Percentiles rank a stretch among this genome's conserved stretches.
Evolutionary conservation across 2,329 filamentous ascomycete species (phyloP).

Genomic region (Cercospora sp.): DNA sequence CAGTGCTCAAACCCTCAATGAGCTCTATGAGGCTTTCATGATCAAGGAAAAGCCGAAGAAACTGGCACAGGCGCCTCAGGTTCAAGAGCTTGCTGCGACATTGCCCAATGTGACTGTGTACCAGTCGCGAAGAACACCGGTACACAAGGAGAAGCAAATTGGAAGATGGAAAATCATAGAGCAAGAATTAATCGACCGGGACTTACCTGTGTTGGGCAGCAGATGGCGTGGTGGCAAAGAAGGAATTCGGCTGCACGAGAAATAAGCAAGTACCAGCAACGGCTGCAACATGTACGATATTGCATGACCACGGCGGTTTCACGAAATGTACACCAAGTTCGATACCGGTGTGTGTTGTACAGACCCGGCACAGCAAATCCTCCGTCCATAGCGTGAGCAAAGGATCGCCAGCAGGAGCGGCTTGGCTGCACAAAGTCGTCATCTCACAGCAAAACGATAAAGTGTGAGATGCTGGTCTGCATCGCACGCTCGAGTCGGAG

Average conservation of each 20-base stretch:
- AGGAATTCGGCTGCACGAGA: constrained; percentile 12
- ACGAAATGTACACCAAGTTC: not conserved
- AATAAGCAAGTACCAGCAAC: not conserved
- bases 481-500: not conserved
- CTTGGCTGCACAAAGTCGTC: not conserved
- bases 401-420: not conserved
- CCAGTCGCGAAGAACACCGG: constrained; percentile 63
- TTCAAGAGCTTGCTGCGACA: constrained; percentile 48
- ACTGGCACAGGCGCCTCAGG: constrained; percentile 61
- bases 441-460: not conserved
- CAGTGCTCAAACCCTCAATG: constrained; percentile 39
- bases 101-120: constrained; percentile 72
- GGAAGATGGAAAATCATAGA: constrained; percentile 81
- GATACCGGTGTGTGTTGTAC: not conserved
- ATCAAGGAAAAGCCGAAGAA: constrained; percentile 50
- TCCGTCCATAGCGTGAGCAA: not conserved
- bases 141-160: constrained; percentile 68
- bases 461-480: not conserved
- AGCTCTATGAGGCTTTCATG: constrained; percentile 42
- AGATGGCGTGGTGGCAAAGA: constrained; percentile 17
- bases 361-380: not conserved
- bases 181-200: constrained; percentile 64
- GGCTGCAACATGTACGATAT: not conserved
- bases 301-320: not conserved
- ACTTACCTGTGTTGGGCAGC: constrained; percentile 53